Evolutionary conservation across 352 stramenopile genomes (phyloP), one percentile per base, ranked within the genome.

Genomic region (Blastocystis sp.): DNA sequence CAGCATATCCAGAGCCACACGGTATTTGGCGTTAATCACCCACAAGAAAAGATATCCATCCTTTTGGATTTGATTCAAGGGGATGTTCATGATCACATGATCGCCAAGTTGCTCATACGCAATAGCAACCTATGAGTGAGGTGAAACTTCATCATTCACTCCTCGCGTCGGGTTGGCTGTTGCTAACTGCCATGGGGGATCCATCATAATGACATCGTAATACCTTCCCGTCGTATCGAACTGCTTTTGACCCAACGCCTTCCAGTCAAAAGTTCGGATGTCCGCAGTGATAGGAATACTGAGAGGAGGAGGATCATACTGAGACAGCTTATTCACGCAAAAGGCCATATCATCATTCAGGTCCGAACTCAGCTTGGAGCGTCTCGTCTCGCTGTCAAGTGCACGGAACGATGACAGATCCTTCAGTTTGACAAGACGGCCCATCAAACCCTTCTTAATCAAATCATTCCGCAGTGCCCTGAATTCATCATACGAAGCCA

Each of bases 21-120:
- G 83, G 75, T 89, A 90, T 58, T 90, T 90, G n/a, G 88, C 88
- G 57, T 90, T 90, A 37, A 90, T 90, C n/a, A 90, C 88, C 88
- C 88, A 90, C 32, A 90, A 43, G 63, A 90, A 90, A 1, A 90
- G 43, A 58, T 89, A 88, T 32, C 88, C 88, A 57, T 90, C 88
- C 9, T 65, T 85, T 49, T 90, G 88, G 1, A 90, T 74, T 29
- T 42, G 63, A 12, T 63, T 52, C n/a, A 90, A 63, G 24, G 88
- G 88, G 14, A 90, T 89, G 32, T 52, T 56, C 16, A 73, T 65
- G 43, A 90, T 90, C 5, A 88, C 37, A 35, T 78, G 58, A 57
- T 90, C 88, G 0, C 63, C 67, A 39, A 90, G 65, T 59, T 90
- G 88, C 39, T 90, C 51, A 71, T 90, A 90, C 21, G 88, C 88